Conservation (phyloP, 495 filamentous ascomycete species). For the Copromyces sp. region DNA sequence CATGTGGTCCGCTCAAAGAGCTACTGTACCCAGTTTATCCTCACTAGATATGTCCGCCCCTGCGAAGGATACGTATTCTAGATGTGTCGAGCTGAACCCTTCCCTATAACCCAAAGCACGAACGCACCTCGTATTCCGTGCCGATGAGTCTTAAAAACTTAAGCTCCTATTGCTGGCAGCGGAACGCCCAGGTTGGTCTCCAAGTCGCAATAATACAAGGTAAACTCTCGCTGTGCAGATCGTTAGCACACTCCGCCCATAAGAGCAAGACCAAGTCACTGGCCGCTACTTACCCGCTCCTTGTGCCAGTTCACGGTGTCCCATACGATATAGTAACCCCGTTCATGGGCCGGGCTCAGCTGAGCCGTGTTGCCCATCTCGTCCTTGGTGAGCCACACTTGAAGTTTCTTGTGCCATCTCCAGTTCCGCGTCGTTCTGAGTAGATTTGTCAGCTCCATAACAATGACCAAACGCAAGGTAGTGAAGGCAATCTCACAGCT, state of each 20-base stretch:
- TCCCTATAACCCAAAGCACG: not conserved
- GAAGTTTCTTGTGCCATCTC: slow-evolving; percentile 83
- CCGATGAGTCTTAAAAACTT: not conserved
- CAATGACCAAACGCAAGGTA: not conserved
- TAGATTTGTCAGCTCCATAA: slow-evolving; percentile 2
- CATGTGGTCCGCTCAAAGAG: not conserved
- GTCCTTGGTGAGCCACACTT: slow-evolving; percentile 87
- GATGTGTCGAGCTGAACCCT: not conserved
- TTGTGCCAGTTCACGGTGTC: slow-evolving; percentile 77
- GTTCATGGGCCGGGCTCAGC: slow-evolving; percentile 59
- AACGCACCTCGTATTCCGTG: not conserved
- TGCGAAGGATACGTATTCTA: not conserved
- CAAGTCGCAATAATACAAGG: slow-evolving; percentile 68
- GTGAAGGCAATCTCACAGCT: slow-evolving; percentile 45
- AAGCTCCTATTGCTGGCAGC: slow-evolving; percentile 2
- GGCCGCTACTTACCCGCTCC: slow-evolving; percentile 52
- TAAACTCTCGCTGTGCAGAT: slow-evolving; percentile 55
- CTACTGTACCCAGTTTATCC: not conserved
- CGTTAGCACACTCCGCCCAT: not conserved
- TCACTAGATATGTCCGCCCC: not conserved
- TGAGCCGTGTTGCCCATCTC: slow-evolving; percentile 58
- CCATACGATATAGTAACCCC: slow-evolving; percentile 84
- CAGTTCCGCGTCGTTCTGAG: slow-evolving; percentile 59
- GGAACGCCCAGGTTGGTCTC: slow-evolving; percentile 34
- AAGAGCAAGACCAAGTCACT: not conserved